These are phyloP conservation scores for Nicotiana rustica DNA, from an alignment of 305 asterid genomes.

Conservation along the genomic window DNA sequence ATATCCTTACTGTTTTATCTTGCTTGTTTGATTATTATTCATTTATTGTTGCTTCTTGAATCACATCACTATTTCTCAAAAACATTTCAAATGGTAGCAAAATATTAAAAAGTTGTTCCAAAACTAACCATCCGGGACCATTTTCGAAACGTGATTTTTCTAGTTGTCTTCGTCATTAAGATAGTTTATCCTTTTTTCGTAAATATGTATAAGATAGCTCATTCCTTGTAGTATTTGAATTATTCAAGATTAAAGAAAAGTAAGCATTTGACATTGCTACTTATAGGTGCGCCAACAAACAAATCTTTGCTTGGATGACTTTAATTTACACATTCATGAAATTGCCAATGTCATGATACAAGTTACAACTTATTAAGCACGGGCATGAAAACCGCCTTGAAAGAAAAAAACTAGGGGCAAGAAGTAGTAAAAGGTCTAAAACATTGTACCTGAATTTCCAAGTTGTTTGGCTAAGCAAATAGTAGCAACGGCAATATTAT, in stretches of 20 bases:
- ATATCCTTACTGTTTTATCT: not conserved
- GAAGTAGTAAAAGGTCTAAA: not conserved
- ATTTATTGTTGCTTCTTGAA: not conserved
- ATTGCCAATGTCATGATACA: not conserved
- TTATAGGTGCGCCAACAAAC: not conserved
- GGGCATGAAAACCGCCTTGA: not conserved
- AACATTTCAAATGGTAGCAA: too few relatives aligned
- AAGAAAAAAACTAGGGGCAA: not conserved
- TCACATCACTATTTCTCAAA: too few relatives aligned
- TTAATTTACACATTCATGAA: constrained; percentile 26
- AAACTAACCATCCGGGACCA: too few relatives aligned
- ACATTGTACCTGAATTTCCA: constrained; percentile 8
- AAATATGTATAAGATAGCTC: not conserved
- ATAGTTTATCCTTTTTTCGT: too few relatives aligned
- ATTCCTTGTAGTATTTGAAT: not conserved
- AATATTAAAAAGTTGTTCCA: too few relatives aligned
- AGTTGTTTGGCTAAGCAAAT: not conserved
- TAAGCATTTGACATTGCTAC: not conserved
- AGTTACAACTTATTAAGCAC: constrained; percentile 23
- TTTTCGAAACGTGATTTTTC: too few relatives aligned
- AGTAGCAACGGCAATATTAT: not conserved
- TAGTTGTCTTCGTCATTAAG: too few relatives aligned
- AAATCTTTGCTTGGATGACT: constrained; percentile 21
- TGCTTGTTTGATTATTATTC: too few relatives aligned
- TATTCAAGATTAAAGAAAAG: constrained; percentile 24